Conservation (phyloP, 345 rosid genomes). For the Limnanthes douglasii region DNA sequence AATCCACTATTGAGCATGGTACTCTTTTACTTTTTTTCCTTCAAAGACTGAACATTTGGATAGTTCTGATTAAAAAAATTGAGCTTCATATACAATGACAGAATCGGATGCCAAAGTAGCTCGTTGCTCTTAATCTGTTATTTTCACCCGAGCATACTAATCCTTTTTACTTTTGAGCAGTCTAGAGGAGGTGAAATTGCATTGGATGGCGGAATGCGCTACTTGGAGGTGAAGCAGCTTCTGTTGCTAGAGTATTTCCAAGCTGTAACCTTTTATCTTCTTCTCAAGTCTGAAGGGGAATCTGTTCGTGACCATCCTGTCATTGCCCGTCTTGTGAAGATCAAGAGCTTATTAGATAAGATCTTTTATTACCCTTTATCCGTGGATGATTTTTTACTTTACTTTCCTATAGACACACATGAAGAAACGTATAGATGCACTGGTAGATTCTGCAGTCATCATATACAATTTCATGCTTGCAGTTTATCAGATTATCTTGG, state of each 20-base stretch:
- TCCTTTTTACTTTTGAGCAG: conserved; percentile 17
- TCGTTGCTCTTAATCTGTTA: not conserved
- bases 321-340: conserved; percentile 74
- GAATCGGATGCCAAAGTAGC: too few species aligned
- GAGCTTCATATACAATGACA: too few species aligned
- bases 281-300: conserved; percentile 86
- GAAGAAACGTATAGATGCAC: too few species aligned
- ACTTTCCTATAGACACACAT: not conserved
- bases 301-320: conserved; percentile 88
- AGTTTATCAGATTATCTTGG: too few species aligned
- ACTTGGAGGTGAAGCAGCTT: conserved; percentile 71
- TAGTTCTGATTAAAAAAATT: too few species aligned
- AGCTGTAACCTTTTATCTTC: conserved; percentile 79
- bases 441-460: too few species aligned
- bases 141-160: conserved; percentile 1
- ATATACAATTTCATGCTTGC: too few species aligned
- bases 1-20: conserved; percentile 67
- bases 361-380: conserved; percentile 21
- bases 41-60: conserved; percentile 2
- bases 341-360: conserved; percentile 66
- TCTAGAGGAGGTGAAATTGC: conserved; percentile 25
- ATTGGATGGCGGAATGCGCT: conserved; percentile 37
- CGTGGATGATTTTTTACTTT: too few species aligned
- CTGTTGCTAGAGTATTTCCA: conserved; percentile 76
- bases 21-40: conserved; percentile 5